Base-by-base conservation (phyloP, 805 yeast species). In the Lachancea mirantina region DNA sequence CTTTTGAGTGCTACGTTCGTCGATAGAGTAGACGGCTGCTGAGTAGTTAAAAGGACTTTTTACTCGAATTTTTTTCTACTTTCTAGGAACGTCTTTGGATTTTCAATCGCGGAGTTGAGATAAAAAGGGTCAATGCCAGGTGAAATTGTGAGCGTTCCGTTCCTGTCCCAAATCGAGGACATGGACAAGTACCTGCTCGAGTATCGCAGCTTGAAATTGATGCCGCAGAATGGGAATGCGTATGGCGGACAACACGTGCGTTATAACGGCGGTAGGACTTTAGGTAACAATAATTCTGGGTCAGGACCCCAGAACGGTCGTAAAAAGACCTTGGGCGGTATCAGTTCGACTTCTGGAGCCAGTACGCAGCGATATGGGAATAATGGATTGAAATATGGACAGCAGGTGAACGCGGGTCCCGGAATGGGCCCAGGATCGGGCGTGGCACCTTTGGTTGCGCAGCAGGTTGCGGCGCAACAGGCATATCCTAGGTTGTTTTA, bases 81-180 rank as follows among this genome's bases (percentile, higher is more conserved):
- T n/a, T n/a, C n/a, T n/a, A n/a, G n/a, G n/a, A n/a, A n/a, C n/a
- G n/a, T n/a, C n/a, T n/a, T n/a, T n/a, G n/a, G n/a, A n/a, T n/a
- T n/a, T n/a, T n/a, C n/a, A n/a, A n/a, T n/a, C n/a, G n/a, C n/a
- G n/a, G n/a, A n/a, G n/a, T n/a, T n/a, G n/a, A n/a, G n/a, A n/a
- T n/a, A n/a, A n/a, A n/a, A n/a, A n/a, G n/a, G n/a, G n/a, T n/a
- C 15, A 13, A 54, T 54, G 59, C 57, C 59, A 13, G 57, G 59
- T 25, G 35, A 47, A 35, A 44, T 53, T 9, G 46, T 46, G 8
- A 47, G 49, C 34, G 41, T 51, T 19, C 55, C 63, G 19, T 58
- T 55, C 41, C 41, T 54, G 14, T 55, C 60, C 14, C 63, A 58
- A 36, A 29, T 46, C 15, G 63, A 58, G 31, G 62, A 58, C 36